Evolutionary conservation across 2,329 filamentous ascomycete genomes (phyloP).

Genomic region (Fusarium metavorans): DNA sequence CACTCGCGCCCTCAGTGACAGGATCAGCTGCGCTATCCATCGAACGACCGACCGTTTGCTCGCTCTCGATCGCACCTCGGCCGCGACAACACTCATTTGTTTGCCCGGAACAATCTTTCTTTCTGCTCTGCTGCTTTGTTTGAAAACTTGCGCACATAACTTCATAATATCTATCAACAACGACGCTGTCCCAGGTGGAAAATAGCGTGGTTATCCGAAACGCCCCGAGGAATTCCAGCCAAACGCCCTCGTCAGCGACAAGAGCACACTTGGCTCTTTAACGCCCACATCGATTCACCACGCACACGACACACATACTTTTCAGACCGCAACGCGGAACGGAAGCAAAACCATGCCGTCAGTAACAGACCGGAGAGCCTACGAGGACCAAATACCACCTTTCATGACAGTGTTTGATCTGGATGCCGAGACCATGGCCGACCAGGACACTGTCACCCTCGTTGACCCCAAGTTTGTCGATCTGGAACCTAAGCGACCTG

Average conservation of each 20-base stretch:
- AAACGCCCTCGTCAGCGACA: slow-evolving; percentile 9
- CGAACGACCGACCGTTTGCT: slow-evolving; percentile 37
- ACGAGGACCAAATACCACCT: slow-evolving; percentile 78
- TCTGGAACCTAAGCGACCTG: slow-evolving; percentile 56
- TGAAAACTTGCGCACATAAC: slow-evolving; percentile 35
- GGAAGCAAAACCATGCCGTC: slow-evolving; percentile 66
- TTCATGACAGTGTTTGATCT: slow-evolving; percentile 82
- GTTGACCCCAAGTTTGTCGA: slow-evolving; percentile 66
- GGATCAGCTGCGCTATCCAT: slow-evolving; percentile 48
- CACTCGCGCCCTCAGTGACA: slow-evolving; percentile 35
- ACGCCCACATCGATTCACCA: background rate
- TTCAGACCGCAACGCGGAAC: slow-evolving; percentile 8
- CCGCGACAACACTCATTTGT: slow-evolving; percentile 42
- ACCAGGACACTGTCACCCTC: slow-evolving; percentile 65
- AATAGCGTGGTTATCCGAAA: slow-evolving; percentile 30
- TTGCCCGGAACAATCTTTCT: slow-evolving; percentile 12
- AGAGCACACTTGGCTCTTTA: slow-evolving; percentile 11
- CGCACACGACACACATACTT: slow-evolving; percentile 8
- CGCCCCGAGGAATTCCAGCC: slow-evolving; percentile 12
- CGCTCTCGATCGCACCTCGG: slow-evolving; percentile 33
- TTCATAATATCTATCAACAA: slow-evolving; percentile 30
- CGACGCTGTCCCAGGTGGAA: slow-evolving; percentile 38
- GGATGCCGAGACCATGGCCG: slow-evolving; percentile 67
- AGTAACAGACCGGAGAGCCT: slow-evolving; percentile 69
- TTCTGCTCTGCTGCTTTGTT: slow-evolving; percentile 19